Evolutionary conservation across 306 rosid genomes (phyloP).

Genomic region (Lathyrus oleraceus): DNA sequence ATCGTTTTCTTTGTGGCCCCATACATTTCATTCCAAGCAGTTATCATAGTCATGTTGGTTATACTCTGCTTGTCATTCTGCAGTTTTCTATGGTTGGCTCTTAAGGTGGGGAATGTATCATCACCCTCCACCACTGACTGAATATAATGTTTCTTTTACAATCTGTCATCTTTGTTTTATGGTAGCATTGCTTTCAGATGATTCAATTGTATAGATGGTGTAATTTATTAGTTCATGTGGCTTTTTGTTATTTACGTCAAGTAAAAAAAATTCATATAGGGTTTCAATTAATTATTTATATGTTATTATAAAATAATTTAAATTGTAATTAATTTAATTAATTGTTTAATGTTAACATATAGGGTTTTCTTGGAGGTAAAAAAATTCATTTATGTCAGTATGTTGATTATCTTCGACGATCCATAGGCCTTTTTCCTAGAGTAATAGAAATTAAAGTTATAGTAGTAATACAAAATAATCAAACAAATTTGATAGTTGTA

Average conservation of each 20-base stretch:
- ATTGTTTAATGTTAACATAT: too few relatives aligned
- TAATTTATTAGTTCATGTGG: conserved; percentile 16
- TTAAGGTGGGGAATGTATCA: conserved; percentile 44
- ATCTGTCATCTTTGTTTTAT: not conserved
- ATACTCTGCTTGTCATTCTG: conserved; percentile 46
- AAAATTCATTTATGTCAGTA: too few relatives aligned
- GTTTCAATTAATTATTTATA: too few relatives aligned
- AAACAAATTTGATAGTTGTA: too few relatives aligned
- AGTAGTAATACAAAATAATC: too few relatives aligned
- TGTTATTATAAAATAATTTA: too few relatives aligned
- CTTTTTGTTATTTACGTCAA: not conserved
- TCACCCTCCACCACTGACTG: conserved; percentile 43
- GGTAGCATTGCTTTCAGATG: conserved; percentile 27
- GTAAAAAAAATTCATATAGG: too few relatives aligned
- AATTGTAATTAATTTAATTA: too few relatives aligned
- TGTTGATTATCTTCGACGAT: too few relatives aligned
- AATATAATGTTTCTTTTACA: conserved; percentile 21
- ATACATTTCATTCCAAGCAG: conserved; percentile 59
- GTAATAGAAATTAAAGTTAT: too few relatives aligned
- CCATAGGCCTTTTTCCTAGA: too few relatives aligned
- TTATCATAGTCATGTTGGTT: conserved; percentile 58
- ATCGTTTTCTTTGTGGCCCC: conserved; percentile 68
- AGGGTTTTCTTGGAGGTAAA: too few relatives aligned
- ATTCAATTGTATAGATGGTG: conserved; percentile 13
- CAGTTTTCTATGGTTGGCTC: conserved; percentile 55